phyloP scores from a whole-genome alignment of 2,329 filamentous ascomycete genomes.

The Truncatella angustata region DNA sequence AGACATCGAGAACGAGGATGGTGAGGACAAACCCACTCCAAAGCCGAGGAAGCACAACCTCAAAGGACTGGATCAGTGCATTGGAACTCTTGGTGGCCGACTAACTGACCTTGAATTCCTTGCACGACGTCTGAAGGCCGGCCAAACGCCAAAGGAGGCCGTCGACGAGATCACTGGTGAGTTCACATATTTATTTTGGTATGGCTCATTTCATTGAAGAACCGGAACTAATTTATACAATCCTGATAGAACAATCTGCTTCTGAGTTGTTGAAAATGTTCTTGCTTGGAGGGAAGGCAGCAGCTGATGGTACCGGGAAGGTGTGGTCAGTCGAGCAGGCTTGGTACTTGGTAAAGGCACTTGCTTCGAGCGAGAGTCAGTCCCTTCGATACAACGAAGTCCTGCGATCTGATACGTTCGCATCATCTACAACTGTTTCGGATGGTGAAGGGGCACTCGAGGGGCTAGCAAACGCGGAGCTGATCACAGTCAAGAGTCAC shows the following conservation, averaged over 20 bases:
- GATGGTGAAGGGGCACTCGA: constrained; percentile 75
- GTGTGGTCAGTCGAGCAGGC: constrained; percentile 84
- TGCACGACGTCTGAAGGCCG: constrained; percentile 82
- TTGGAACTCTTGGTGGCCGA: constrained; percentile 80
- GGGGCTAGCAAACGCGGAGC: constrained; percentile 78
- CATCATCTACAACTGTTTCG: constrained; percentile 50
- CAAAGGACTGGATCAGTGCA: constrained; percentile 74
- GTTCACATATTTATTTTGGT: no score
- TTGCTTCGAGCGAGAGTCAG: constrained; percentile 60
- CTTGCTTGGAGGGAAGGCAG: constrained; percentile 63
- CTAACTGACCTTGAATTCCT: constrained; percentile 96
- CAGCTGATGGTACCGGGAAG: constrained; percentile 41
- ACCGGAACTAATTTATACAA: no score
- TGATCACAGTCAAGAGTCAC: constrained; percentile 71
- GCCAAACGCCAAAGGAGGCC: constrained; percentile 77
- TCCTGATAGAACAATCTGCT: constrained; percentile 81
- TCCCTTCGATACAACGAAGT: constrained; percentile 82
- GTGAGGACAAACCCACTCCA: constrained; percentile 19
- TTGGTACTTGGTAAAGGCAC: constrained; percentile 80
- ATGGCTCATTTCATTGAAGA: no score
- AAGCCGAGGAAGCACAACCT: constrained; percentile 46
- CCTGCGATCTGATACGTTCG: constrained; percentile 73
- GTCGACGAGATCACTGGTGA: constrained; percentile 67
- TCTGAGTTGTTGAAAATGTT: constrained; percentile 94
- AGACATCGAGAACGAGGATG: constrained; percentile 28